A percentile compares a stretch with the other conserved stretches of the same genome.
These are phyloP conservation scores for Arthrinium puccinioides DNA, from an alignment of 2,329 filamentous ascomycete species.

Conservation along the genomic window DNA sequence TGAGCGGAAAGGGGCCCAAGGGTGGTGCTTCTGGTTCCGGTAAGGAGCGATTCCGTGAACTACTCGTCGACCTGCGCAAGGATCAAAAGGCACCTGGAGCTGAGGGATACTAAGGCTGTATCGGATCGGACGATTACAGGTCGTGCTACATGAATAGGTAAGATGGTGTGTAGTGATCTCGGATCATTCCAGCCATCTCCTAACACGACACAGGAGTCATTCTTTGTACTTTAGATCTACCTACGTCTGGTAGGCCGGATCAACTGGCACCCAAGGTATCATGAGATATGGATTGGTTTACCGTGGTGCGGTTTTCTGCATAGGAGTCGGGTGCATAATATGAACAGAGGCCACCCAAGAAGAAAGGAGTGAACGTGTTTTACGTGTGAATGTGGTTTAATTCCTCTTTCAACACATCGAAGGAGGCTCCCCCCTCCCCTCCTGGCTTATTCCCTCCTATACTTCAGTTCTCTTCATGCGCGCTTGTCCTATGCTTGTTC, in stretches of 20 bases:
- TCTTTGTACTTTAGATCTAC: slow-evolving; percentile 4
- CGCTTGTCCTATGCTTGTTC: slow-evolving; percentile 19
- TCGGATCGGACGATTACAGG: too few species aligned
- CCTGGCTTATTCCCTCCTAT: slow-evolving; percentile 14
- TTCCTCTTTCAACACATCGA: slow-evolving; percentile 7
- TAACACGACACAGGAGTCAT: background rate
- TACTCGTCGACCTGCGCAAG: slow-evolving; percentile 81
- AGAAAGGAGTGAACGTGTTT: background rate
- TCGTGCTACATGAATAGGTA: too few species aligned
- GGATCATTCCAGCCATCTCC: background rate
- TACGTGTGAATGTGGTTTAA: slow-evolving; percentile 9
- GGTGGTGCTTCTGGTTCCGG: slow-evolving; percentile 85
- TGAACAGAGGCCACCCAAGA: background rate
- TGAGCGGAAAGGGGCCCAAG: slow-evolving; percentile 85
- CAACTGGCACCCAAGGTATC: background rate
- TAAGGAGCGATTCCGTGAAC: slow-evolving; percentile 92
- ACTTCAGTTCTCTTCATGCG: slow-evolving; percentile 6
- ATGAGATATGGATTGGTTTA: slow-evolving; percentile 3
- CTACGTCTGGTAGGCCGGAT: background rate
- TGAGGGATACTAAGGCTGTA: slow-evolving; percentile 47
- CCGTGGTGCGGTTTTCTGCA: background rate
- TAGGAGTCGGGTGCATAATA: too few species aligned
- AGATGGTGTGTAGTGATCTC: too few species aligned
- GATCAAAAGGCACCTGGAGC: slow-evolving; percentile 78
- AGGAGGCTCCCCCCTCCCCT: slow-evolving; percentile 9